Base-by-base conservation (phyloP, 805 yeast genomes). In the Wickerhamomyces bisporus region DNA sequence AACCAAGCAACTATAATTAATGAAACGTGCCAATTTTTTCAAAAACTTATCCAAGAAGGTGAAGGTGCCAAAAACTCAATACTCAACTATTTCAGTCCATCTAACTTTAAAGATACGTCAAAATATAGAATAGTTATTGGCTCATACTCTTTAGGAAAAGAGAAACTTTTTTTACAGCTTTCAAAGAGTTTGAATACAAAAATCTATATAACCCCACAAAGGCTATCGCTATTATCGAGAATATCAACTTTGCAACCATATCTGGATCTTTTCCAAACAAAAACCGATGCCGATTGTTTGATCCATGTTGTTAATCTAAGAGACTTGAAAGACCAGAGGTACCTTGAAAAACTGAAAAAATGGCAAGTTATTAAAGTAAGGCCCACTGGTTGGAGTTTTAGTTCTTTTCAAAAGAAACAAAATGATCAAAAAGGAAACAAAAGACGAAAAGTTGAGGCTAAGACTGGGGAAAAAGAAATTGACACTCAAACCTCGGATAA, bases 381-480 rank as follows among this genome's bases (percentile, higher is more conserved):
- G 35, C 97, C 98, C 0, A 88, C 97, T 0, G 98, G 98, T 0
- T 93, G 98, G 98, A 70, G 87, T 2, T 82, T 74, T 56, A 52
- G 65, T 24, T n/a, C 26, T 3, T n/a, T 16, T 18, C 38, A 32
- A 12, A 21, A 36, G 6, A 24, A 17, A 8, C 10, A 14, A 3
- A 25, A 26, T 25, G 4, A 13, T n/a, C 13, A 18, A 27, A 30
- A 24, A 12, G 14, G 15, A n/a, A 29, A 6, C 5, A 16, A 17
- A 10, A 21, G 24, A 21, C n/a, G n/a, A n/a, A n/a, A n/a, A n/a
- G n/a, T n/a, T n/a, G n/a, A n/a, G 7, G 8, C 4, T 13, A 6
- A 7, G 3, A 11, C 14, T 10, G 20, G 20, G 29, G 32, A 18
- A 12, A 7, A 9, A 13, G 12, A 20, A 21, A 21, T 20, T n/a